Percentiles rank a stretch among this genome's conserved stretches.
Conservation (phyloP, 805 yeast species). For the Cyberlindnera veronae region DNA sequence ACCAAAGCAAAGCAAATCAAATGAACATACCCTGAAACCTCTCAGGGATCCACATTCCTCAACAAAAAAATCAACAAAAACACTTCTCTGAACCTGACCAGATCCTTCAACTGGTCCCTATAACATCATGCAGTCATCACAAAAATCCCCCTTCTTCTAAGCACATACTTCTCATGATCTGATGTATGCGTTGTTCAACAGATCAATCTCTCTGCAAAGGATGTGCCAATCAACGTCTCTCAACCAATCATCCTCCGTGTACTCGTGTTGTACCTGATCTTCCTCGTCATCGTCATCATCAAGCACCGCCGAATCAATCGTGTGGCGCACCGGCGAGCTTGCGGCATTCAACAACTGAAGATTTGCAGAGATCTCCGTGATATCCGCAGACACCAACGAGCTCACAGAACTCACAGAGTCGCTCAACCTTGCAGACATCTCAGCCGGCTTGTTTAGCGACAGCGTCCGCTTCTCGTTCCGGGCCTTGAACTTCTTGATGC, state of each 20-base stretch:
- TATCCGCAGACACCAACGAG: constrained; percentile 9
- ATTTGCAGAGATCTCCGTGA: constrained; percentile 12
- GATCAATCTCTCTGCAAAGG: constrained; percentile 77
- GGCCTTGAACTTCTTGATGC: constrained; percentile 6
- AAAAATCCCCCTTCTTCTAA: too few relatives aligned
- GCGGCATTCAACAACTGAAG: constrained; percentile 11
- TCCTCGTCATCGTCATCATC: constrained; percentile 17
- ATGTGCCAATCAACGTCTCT: constrained; percentile 87
- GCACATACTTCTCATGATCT: constrained; percentile 8
- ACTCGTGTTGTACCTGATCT: constrained; percentile 23
- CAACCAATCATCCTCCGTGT: constrained; percentile 26
- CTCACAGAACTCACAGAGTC: constrained; percentile 15
- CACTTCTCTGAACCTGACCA: too few relatives aligned
- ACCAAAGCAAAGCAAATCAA: too few relatives aligned
- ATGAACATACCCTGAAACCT: too few relatives aligned
- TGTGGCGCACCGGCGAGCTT: constrained; percentile 14
- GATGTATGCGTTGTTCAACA: constrained; percentile 52
- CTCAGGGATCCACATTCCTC: too few relatives aligned
- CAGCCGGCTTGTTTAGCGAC: too few relatives aligned
- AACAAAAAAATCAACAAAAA: too few relatives aligned
- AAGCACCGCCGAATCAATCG: constrained; percentile 7
- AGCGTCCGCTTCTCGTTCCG: constrained; percentile 2
- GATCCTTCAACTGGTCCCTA: too few relatives aligned
- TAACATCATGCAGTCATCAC: too few relatives aligned
- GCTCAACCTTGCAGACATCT: too few relatives aligned